Percentiles rank a stretch among this genome's conserved stretches.
These are phyloP conservation scores for Anacardium occidentale DNA, from an alignment of 345 rosid genomes.

Conservation along the genomic window DNA sequence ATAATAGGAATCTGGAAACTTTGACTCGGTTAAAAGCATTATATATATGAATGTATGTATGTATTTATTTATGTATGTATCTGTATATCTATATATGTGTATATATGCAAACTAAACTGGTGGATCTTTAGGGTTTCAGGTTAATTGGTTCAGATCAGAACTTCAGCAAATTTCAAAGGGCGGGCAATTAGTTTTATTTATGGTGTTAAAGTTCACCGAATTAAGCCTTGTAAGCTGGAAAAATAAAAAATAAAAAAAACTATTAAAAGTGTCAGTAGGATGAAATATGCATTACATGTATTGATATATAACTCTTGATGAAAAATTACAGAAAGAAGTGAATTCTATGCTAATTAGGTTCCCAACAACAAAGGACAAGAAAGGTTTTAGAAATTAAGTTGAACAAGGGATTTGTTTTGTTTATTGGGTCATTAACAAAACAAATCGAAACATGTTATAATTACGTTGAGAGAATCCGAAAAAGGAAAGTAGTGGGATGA, in stretches of 20 bases:
- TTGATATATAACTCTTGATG: no score
- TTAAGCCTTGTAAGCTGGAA: neutral
- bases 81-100: neutral
- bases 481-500: neutral
- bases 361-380: neutral
- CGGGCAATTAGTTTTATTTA: neutral
- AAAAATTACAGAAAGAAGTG: neutral
- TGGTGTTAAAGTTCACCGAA: neutral
- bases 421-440: neutral
- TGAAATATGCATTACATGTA: no score
- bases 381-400: neutral
- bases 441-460: neutral
- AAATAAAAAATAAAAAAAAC: no score
- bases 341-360: neutral
- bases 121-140: constrained; percentile 10
- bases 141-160: constrained; percentile 4
- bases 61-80: no score
- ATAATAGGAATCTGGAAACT: constrained; percentile 9
- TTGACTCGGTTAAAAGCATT: constrained; percentile 11
- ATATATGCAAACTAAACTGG: neutral
- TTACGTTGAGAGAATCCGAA: neutral
- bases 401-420: neutral
- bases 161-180: neutral
- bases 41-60: no score
- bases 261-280: no score